These are phyloP conservation scores for Paraconiothyrium brasiliense DNA, from an alignment of 2,329 filamentous ascomycete genomes.

Conservation along the genomic window DNA sequence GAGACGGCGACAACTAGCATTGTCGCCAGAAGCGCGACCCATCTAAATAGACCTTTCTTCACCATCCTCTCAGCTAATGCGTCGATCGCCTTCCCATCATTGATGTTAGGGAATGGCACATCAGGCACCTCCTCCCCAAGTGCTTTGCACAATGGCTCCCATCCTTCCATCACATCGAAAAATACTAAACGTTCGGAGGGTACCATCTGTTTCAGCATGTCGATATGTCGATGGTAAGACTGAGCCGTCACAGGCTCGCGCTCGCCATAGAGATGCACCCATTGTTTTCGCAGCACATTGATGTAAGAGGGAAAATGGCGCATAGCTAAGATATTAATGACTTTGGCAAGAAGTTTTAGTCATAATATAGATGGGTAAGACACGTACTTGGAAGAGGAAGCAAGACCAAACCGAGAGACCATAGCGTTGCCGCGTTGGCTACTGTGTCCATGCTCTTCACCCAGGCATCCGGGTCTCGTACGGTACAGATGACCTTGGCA, in stretches of 20 bases:
- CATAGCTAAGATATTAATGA: background rate
- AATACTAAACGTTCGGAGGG: constrained; percentile 22
- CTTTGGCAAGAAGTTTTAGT: background rate
- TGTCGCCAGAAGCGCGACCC: constrained; percentile 36
- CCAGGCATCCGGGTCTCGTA: constrained; percentile 33
- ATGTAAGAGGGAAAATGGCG: constrained; percentile 21
- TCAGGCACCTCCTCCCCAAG: constrained; percentile 20
- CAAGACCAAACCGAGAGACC: constrained; percentile 31
- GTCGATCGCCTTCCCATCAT: constrained; percentile 36
- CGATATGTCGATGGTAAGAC: constrained; percentile 19
- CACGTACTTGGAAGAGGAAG: constrained; percentile 31
- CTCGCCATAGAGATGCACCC: constrained; percentile 11
- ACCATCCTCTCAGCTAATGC: constrained; percentile 26
- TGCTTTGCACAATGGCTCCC: constrained; percentile 25
- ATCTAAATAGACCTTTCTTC: constrained; percentile 37
- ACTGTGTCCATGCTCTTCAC: constrained; percentile 30
- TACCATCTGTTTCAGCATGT: constrained; percentile 23
- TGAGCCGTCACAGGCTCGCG: background rate
- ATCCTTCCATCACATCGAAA: constrained; percentile 25
- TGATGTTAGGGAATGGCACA: constrained; percentile 32
- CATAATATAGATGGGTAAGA: background rate
- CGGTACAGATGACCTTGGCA: constrained; percentile 56
- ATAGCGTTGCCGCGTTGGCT: constrained; percentile 19
- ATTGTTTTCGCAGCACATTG: constrained; percentile 22
- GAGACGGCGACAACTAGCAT: constrained; percentile 12